A percentile compares a stretch with the other conserved stretches of the same genome.
These are phyloP conservation scores for Blastocrithidia nonstop DNA, from an alignment of 208 protist genomes.

Conservation along the genomic window DNA sequence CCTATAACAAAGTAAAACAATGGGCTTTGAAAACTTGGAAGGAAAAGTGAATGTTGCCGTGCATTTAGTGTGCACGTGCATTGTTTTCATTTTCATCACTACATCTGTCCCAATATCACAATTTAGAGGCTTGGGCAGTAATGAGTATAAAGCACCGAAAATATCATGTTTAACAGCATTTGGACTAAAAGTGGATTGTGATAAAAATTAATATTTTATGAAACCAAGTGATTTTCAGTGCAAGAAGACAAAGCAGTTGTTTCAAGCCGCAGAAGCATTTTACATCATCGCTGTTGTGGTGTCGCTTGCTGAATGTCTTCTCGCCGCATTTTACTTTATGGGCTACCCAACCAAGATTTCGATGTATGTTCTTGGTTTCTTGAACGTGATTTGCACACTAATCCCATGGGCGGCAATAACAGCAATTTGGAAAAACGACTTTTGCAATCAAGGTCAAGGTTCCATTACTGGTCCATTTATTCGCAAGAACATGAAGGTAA, in stretches of 20 bases:
- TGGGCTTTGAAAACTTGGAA: slow-evolving; percentile 28
- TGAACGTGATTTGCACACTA: slow-evolving; percentile 11
- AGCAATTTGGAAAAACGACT: slow-evolving; percentile 14
- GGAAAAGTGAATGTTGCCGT: slow-evolving; percentile 18
- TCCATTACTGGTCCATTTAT: slow-evolving; percentile 9
- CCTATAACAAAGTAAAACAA: too few relatives aligned
- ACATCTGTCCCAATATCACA: slow-evolving; percentile 34
- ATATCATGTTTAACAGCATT: slow-evolving; percentile 29
- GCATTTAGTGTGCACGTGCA: slow-evolving; percentile 24
- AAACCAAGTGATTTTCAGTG: slow-evolving; percentile 6
- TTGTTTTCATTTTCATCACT: slow-evolving; percentile 29
- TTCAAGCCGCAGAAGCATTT: slow-evolving; percentile 33
- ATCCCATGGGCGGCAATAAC: slow-evolving; percentile 45
- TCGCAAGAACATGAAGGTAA: slow-evolving; percentile 13
- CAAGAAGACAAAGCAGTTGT: slow-evolving; percentile 13
- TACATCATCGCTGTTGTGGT: slow-evolving; percentile 40
- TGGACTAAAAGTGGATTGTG: slow-evolving; percentile 38
- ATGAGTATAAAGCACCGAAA: slow-evolving; percentile 5
- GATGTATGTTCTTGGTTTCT: slow-evolving; percentile 10
- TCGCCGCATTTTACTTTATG: slow-evolving; percentile 13
- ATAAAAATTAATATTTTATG: slow-evolving; percentile 8
- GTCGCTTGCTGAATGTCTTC: slow-evolving; percentile 10
- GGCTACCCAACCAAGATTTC: slow-evolving; percentile 9
- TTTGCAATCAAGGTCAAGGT: slow-evolving; percentile 8
- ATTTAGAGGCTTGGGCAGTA: slow-evolving; percentile 22